Conservation (phyloP, 345 rosid species). For the Euphorbia pulcherrima region DNA sequence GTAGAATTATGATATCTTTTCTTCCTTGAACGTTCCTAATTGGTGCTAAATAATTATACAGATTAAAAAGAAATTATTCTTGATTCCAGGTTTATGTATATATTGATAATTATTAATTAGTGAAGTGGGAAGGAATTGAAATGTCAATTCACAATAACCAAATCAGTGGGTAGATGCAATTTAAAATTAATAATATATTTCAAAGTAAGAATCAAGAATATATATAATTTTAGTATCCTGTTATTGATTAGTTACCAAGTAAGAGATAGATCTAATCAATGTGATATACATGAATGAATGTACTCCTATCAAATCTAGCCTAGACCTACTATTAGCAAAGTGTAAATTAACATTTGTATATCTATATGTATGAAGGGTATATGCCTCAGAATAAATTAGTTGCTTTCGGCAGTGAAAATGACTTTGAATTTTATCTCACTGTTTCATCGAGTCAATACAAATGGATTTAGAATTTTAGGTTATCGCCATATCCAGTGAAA, state of each 20-base stretch:
- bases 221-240: conserved; percentile 18
- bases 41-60: no score
- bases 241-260: conserved; percentile 30
- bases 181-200: conserved; percentile 10
- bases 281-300: conserved; percentile 31
- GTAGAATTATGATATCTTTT: no score
- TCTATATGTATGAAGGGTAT: conserved; percentile 19
- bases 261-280: no score
- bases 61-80: background rate
- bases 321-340: no score
- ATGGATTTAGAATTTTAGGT: background rate
- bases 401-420: conserved; percentile 8
- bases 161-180: conserved; percentile 11
- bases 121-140: conserved; percentile 19
- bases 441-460: background rate
- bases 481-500: background rate
- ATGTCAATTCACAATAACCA: conserved; percentile 29
- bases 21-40: no score
- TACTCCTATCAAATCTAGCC: conserved; percentile 2
- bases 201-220: conserved; percentile 25
- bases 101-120: background rate
- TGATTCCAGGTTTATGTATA: conserved; percentile 20
- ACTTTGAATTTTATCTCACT: conserved; percentile 4
- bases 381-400: conserved; percentile 14
- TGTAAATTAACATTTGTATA: conserved; percentile 1